Evolutionary conservation across 768 basidiomycete genomes (phyloP).

Genomic region (Hericium alpestre): DNA sequence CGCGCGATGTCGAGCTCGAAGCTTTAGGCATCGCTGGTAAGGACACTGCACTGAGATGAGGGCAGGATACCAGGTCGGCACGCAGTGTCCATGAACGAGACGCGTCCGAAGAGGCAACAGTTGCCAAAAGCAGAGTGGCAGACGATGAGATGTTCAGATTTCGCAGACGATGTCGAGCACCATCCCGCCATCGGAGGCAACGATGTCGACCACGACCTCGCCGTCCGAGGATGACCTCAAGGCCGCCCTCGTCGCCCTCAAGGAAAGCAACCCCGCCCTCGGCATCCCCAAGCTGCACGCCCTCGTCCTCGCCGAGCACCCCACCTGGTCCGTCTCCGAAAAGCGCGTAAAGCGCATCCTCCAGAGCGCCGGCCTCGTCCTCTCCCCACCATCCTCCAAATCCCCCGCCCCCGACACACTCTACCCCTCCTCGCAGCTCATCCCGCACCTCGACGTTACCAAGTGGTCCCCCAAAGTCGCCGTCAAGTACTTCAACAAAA

Average conservation of each 20-base stretch:
- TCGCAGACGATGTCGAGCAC: neutral
- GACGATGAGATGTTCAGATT: too few species aligned
- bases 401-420: conserved; percentile 15
- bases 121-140: too few species aligned
- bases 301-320: conserved; percentile 44
- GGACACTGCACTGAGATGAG: too few species aligned
- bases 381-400: conserved; percentile 16
- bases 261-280: conserved; percentile 45
- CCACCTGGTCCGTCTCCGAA: conserved; percentile 75
- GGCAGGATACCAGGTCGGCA: too few species aligned
- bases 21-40: too few species aligned
- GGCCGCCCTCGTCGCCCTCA: conserved; percentile 41
- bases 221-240: conserved; percentile 60
- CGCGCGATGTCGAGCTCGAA: too few species aligned
- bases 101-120: too few species aligned
- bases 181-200: neutral
- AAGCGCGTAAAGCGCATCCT: conserved; percentile 69
- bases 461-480: conserved; percentile 56
- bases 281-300: conserved; percentile 67
- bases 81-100: too few species aligned
- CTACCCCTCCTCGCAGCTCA: conserved; percentile 55
- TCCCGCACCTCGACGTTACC: conserved; percentile 49
- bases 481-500: conserved; percentile 55
- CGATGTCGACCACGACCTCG: conserved; percentile 3
- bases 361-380: conserved; percentile 42